Evolutionary conservation across 495 filamentous ascomycete species (phyloP), one percentile per base, ranked within the genome.

Genomic region (Podospora fimiseda): DNA sequence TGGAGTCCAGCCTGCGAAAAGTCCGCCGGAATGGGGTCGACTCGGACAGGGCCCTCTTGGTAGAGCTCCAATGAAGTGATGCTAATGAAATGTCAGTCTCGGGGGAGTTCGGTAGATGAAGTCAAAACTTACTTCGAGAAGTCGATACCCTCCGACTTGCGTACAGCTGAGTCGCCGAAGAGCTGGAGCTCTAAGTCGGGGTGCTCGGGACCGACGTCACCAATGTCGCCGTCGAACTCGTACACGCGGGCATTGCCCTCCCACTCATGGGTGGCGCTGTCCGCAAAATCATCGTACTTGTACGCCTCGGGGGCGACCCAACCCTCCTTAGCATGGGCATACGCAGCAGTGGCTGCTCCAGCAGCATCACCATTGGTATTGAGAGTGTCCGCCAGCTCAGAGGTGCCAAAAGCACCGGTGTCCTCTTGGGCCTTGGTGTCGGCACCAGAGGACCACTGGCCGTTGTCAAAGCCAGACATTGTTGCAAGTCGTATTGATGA

Each of bases 1-100:
- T 98, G 93, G 18, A 98, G 72, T 1, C 89, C 89, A 20, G 89
- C 88, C 40, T 87, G 78, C 5, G 84, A 73, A 58, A 93, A 96
- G 62, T 81, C 53, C 14, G 51, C 58, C 5, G 27, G 27, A 53
- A 88, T 73, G 0, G 82, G 83, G 0, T 68, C 24, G 21, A 88
- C 71, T 2, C 74, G 72, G 5, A 60, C 57, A 4, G 69, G 60
- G 19, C 83, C 82, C 58, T 88, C 82, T 36, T 87, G 78, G 45
- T 51, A 68, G 44, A 89, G 79, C 8, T 74, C 59, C 49, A 88
- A 79, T 16, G 72, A 53, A 8, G 76, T 65, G 42, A 86, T 76
- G 37, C 83, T 86, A 9, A 37, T 19, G 0, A 4, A 30, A 38
- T 54, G 61, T 66, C 30, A 64, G 54, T 37, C 23, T 43, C 58